Percentiles rank a stretch among this genome's conserved stretches.
phyloP scores from a whole-genome alignment of 2,329 filamentous ascomycete species.

The Diaporthe australafricana region DNA sequence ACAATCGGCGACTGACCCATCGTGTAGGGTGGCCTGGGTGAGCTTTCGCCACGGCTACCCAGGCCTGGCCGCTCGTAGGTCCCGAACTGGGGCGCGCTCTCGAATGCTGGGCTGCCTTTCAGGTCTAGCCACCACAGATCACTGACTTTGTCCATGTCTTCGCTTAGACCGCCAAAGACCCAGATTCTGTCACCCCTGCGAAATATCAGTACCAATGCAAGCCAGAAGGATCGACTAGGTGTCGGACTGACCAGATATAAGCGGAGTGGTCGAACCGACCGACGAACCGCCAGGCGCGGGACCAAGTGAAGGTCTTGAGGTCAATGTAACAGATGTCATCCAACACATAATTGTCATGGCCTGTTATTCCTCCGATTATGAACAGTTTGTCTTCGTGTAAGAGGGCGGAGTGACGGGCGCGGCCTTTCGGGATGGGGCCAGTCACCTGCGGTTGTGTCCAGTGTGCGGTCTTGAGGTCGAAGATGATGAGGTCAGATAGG shows the following conservation, averaged over 20 bases:
- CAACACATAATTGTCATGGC: conserved; percentile 89
- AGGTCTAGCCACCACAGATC: conserved; percentile 98
- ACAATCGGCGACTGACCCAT: conserved; percentile 63
- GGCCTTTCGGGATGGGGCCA: conserved; percentile 86
- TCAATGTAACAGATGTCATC: conserved; percentile 98
- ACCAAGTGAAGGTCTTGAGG: conserved; percentile 98
- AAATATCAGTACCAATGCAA: conserved; percentile 37
- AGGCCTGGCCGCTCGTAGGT: conserved; percentile 60
- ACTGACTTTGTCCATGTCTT: conserved; percentile 96
- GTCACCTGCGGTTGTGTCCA: conserved; percentile 94
- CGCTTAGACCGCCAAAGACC: conserved; percentile 95
- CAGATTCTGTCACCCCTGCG: conserved; percentile 81
- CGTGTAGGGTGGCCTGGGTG: conserved; percentile 64
- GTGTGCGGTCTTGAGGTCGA: conserved; percentile 92
- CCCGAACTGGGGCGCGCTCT: conserved; percentile 72
- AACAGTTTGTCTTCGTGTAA: conserved; percentile 97
- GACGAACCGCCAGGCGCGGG: conserved; percentile 94
- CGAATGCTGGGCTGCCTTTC: conserved; percentile 88
- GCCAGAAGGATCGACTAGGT: background rate
- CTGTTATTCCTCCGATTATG: conserved; percentile 94
- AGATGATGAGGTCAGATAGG: conserved; percentile 94
- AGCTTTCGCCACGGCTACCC: conserved; percentile 56
- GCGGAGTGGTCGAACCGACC: conserved; percentile 94
- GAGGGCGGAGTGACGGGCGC: conserved; percentile 92
- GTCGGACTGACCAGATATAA: conserved; percentile 77